Percentiles rank a stretch among this genome's conserved stretches.
Evolutionary conservation across 306 rosid species (phyloP).

Genomic region (Mimosa bimucronata): DNA sequence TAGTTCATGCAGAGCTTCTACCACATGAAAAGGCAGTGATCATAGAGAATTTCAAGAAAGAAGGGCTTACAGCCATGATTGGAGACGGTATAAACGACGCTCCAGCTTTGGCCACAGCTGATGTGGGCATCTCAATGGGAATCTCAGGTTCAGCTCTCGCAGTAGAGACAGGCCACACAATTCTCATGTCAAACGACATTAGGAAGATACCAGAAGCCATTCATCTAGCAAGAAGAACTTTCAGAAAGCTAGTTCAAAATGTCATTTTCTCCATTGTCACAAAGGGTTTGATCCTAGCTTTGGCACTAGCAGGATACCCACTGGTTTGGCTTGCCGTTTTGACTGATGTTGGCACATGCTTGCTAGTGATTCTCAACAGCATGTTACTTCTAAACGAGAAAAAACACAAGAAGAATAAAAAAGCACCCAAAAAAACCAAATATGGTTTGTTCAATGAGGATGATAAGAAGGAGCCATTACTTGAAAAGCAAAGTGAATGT

Average conservation of each 20-base stretch:
- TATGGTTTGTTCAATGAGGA: conserved; percentile 27
- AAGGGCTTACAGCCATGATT: conserved; percentile 68
- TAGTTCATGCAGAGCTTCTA: conserved; percentile 77
- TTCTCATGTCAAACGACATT: conserved; percentile 81
- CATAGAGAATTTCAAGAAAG: conserved; percentile 57
- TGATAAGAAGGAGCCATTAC: conserved; percentile 25
- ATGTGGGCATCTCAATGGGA: conserved; percentile 90
- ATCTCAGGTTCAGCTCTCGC: conserved; percentile 90
- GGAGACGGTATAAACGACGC: conserved; percentile 95
- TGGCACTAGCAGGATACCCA: conserved; percentile 86
- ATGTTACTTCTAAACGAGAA: conserved; percentile 63
- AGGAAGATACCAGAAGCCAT: conserved; percentile 78
- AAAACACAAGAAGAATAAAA: conserved; percentile 14
- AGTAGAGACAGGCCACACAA: conserved; percentile 66
- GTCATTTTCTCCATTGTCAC: conserved; percentile 61
- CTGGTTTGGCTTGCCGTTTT: conserved; percentile 93
- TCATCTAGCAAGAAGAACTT: conserved; percentile 61
- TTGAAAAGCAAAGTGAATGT: conserved; percentile 32
- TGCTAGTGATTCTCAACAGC: conserved; percentile 81
- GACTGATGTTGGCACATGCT: conserved; percentile 85
- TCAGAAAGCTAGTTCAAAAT: conserved; percentile 62
- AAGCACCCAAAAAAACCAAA: conserved; percentile 23
- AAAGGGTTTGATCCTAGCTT: conserved; percentile 59
- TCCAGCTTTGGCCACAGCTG: conserved; percentile 87
- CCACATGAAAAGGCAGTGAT: conserved; percentile 75